phyloP scores from a whole-genome alignment of 2,329 filamentous ascomycete species.

The Cladosporium sp. region DNA sequence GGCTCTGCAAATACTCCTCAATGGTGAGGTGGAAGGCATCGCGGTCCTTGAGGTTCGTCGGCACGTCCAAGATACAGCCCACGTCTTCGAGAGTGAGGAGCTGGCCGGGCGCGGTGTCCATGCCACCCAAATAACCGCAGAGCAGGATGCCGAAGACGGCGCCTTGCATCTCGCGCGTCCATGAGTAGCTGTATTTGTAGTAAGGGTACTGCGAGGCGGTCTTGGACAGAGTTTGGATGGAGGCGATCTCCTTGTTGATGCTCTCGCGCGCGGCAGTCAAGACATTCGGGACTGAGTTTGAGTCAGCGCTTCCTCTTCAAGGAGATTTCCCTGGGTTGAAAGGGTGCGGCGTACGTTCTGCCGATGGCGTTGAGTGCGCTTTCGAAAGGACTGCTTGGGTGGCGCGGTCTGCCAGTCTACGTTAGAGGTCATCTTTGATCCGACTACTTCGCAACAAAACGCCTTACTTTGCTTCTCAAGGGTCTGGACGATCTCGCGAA shows the following conservation, averaged over 20 bases:
- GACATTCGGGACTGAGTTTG: conserved; percentile 56
- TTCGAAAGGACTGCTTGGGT: conserved; percentile 78
- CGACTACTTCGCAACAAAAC: not conserved
- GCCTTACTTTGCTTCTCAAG: conserved; percentile 66
- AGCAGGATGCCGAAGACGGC: conserved; percentile 57
- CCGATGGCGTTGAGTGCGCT: conserved; percentile 77
- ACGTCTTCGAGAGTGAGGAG: conserved; percentile 86
- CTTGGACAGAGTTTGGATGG: conserved; percentile 61
- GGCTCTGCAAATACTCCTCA: conserved; percentile 88
- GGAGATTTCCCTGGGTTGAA: not conserved
- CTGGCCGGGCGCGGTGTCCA: conserved; percentile 48
- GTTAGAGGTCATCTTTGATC: not conserved
- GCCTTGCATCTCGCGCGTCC: conserved; percentile 78
- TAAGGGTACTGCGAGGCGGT: conserved; percentile 84
- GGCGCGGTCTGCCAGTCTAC: conserved; percentile 52
- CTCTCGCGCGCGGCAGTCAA: conserved; percentile 62
- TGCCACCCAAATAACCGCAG: conserved; percentile 74
- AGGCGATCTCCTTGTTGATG: conserved; percentile 66
- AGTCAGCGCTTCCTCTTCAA: not conserved
- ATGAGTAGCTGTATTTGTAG: conserved; percentile 94
- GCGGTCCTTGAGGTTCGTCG: conserved; percentile 77
- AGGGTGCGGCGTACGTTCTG: conserved; percentile 45
- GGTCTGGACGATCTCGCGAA: conserved; percentile 72
- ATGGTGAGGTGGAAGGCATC: conserved; percentile 94
- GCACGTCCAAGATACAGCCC: conserved; percentile 75